phyloP scores from a whole-genome alignment of 1,284 basidiomycete species.

The Malassezia arunalokei region DNA sequence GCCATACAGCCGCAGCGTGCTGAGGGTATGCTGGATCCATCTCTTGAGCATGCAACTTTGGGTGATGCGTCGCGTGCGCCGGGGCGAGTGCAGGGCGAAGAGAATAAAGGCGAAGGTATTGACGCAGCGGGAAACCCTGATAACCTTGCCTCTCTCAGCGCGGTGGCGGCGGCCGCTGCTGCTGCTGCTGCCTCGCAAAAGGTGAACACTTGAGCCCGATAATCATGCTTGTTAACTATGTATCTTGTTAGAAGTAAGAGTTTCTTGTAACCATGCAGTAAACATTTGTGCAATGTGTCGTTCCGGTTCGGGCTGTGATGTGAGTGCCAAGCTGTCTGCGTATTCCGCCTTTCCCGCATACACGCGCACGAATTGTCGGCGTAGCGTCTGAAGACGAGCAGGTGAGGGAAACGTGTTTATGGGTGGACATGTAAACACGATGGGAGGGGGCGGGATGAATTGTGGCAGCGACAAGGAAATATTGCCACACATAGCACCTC shows the following conservation, averaged over 20 bases:
- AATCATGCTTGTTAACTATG: not conserved
- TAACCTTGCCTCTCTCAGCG: constrained; percentile 28
- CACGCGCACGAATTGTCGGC: constrained; percentile 37
- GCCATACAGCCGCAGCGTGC: not conserved
- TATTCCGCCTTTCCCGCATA: constrained; percentile 29
- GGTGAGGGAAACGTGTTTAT: constrained; percentile 12
- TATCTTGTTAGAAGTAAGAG: constrained; percentile 7
- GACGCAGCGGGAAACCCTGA: constrained; percentile 14
- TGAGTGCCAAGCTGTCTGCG: constrained; percentile 25
- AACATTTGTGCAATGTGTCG: constrained; percentile 27
- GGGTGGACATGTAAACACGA: not conserved
- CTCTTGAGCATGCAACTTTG: constrained; percentile 19
- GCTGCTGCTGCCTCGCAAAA: constrained; percentile 16
- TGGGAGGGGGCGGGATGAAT: constrained; percentile 15
- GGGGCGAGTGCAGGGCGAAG: not conserved
- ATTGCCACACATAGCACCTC: constrained; percentile 2
- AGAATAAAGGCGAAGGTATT: not conserved
- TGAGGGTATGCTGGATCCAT: constrained; percentile 16
- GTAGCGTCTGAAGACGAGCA: constrained; percentile 28
- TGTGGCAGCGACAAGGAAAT: constrained; percentile 21
- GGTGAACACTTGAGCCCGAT: not conserved
- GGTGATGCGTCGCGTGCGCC: constrained; percentile 4
- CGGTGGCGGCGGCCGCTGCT: constrained; percentile 29
- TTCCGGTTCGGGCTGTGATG: constrained; percentile 19
- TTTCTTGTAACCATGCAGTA: constrained; percentile 26